Percentiles rank a stretch among this genome's conserved stretches.
phyloP scores from a whole-genome alignment of 140 eudicot genomes.

The Anethum foeniculum region DNA sequence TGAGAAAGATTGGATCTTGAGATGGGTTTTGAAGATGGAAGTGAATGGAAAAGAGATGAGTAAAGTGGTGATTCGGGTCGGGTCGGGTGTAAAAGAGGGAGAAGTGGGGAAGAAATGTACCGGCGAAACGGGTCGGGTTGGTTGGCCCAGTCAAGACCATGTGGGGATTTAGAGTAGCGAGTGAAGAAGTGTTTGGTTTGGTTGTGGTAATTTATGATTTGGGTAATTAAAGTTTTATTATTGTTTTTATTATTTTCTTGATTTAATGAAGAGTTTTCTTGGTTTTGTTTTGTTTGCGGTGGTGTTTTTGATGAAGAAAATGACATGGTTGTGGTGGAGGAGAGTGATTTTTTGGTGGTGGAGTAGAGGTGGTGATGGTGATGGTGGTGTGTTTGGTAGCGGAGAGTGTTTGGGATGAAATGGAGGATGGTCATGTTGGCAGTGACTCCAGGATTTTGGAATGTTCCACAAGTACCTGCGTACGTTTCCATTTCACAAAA shows the following conservation, averaged over 20 bases:
- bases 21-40: slow-evolving; percentile 58
- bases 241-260: not conserved
- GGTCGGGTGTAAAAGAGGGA: slow-evolving; percentile 47
- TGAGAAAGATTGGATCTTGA: slow-evolving; percentile 49
- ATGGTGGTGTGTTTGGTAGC: not conserved
- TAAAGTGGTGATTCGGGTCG: slow-evolving; percentile 30
- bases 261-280: not conserved
- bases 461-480: not conserved
- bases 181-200: slow-evolving; percentile 81
- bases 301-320: slow-evolving; percentile 14
- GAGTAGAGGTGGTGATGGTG: not conserved
- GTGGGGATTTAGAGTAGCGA: slow-evolving; percentile 66
- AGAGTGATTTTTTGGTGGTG: not conserved
- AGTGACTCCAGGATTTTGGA: not conserved
- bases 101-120: slow-evolving; percentile 56
- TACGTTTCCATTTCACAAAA: too few species aligned
- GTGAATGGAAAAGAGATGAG: slow-evolving; percentile 39
- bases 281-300: slow-evolving; percentile 8
- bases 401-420: not conserved
- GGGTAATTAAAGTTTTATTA: slow-evolving; percentile 16
- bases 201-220: slow-evolving; percentile 61
- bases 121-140: slow-evolving; percentile 98
- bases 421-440: not conserved
- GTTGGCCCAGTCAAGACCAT: slow-evolving; percentile 91
- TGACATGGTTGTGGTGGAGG: slow-evolving; percentile 11